A percentile compares a stretch with the other conserved stretches of the same genome.
Conservation (phyloP, 139 green algal species). For the Ettlia oleoabundans region DNA sequence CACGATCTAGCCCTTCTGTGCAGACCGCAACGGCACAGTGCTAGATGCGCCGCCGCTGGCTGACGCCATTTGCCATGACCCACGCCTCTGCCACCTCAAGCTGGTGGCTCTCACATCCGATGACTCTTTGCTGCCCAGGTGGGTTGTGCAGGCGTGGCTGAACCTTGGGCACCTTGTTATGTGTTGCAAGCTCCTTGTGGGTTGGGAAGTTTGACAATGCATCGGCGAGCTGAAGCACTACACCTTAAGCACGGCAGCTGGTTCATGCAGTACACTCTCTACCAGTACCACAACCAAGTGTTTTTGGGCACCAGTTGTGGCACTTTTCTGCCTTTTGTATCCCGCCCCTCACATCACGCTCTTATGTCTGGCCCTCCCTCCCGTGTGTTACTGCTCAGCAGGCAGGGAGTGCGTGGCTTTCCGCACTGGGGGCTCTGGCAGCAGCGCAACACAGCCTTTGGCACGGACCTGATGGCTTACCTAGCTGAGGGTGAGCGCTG, state of each 20-base stretch:
- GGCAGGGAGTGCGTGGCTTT: constrained; percentile 56
- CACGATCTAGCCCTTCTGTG: not conserved
- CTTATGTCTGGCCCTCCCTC: no score
- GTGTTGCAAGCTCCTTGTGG: no score
- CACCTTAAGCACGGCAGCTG: no score
- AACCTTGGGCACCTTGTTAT: no score
- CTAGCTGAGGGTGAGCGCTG: constrained; percentile 37
- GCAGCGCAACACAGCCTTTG: constrained; percentile 53
- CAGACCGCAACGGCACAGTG: constrained; percentile 63
- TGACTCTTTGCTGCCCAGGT: constrained; percentile 51
- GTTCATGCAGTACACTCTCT: no score
- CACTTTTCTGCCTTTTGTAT: no score
- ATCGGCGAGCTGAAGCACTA: no score
- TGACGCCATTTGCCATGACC: constrained; percentile 69
- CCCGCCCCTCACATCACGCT: no score
- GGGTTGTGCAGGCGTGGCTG: no score
- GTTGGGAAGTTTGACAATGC: no score
- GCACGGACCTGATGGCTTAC: constrained; percentile 29
- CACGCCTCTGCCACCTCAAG: constrained; percentile 47
- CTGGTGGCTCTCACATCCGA: constrained; percentile 53
- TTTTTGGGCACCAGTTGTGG: no score
- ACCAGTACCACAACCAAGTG: no score
- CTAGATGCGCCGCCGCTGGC: constrained; percentile 75
- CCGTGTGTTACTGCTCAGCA: not conserved
- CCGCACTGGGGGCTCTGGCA: constrained; percentile 62